Base-by-base conservation (phyloP, 2,329 filamentous ascomycete genomes). In the Dactylellina drechsleri region DNA sequence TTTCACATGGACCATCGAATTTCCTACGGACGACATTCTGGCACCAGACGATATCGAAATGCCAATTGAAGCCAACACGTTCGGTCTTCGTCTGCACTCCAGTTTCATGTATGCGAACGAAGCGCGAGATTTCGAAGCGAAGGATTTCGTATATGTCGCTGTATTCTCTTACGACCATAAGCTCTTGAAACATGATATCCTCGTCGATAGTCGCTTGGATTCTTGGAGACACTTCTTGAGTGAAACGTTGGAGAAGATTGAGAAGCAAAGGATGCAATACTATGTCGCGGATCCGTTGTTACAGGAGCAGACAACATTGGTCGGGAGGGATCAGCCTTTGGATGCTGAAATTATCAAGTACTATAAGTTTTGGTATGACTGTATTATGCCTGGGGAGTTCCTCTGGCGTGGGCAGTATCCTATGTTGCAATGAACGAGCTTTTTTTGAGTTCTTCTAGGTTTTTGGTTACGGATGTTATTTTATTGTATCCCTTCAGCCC, bases 311-410 rank as follows among this genome's bases (percentile, higher is more conserved):
- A 40, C 40, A 1, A 49, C 41, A 5, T 26, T 68, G 3, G 54
- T 47, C 26, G 65, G 56, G 23, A 5, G 16, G 3, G 23, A 61
- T 5, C 31, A 41, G 40, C 45, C 43, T 18, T 49, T 56, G 15
- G 65, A 68, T 57, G 50, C 15, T 15, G 65, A 61, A 16, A 23
- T 70, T 15, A 16, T 12, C 15, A 60, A 54, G 47, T 62, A 62
- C 49, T 70, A 70, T 18, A 41, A 56, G 4, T 70, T 62, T 43
- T 70, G 58, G 66, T 62, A 62, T 50, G 40, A 70, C 6, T 26
- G 49, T 41, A 50, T 68, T 10, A 68, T 61, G 65, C 56, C 65
- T 4, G 23, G 64, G 4, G 54, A 67, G n/a, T 15, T 40, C 0
- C 1, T 66, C 3, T 66, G 62, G 62, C 16, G 23, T 15, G 62